Percentiles rank a stretch among this genome's conserved stretches.
Evolutionary conservation across 106 monocot species (phyloP).

Genomic region (Dioscorea dumetorum): DNA sequence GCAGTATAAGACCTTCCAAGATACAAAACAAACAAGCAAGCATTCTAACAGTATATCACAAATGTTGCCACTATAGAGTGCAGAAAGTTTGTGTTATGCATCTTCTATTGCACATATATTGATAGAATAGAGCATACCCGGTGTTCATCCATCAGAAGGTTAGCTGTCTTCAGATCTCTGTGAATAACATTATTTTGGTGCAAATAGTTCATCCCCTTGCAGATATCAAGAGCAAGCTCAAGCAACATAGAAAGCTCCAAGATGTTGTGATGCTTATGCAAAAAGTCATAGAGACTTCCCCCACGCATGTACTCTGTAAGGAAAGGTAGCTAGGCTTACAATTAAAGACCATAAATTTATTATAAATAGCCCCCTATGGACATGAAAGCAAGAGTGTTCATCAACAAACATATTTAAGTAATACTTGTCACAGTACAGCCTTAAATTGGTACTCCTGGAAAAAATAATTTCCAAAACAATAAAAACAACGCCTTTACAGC

Average conservation of each 20-base stretch:
- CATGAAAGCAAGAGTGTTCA: too few species aligned
- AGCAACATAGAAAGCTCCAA: conserved; percentile 40
- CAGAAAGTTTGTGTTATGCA: background rate
- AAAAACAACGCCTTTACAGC: too few species aligned
- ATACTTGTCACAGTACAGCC: too few species aligned
- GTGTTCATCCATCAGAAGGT: conserved; percentile 43
- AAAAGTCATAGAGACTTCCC: conserved; percentile 54
- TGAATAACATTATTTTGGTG: conserved; percentile 54
- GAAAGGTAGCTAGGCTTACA: too few species aligned
- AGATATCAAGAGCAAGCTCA: conserved; percentile 49
- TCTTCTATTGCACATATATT: background rate
- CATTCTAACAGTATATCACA: background rate
- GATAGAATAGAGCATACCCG: conserved; percentile 18
- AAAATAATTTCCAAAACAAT: too few species aligned
- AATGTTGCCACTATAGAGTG: background rate
- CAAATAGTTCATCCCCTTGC: conserved; percentile 62
- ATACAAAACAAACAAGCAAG: background rate
- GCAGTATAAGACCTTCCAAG: background rate
- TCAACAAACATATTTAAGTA: too few species aligned
- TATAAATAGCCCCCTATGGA: too few species aligned
- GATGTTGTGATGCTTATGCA: conserved; percentile 45
- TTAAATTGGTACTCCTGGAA: too few species aligned
- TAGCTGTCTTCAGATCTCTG: conserved; percentile 57
- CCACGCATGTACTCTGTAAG: conserved; percentile 63
- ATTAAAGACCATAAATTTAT: too few species aligned